Conservation (phyloP, 768 basidiomycete species). For the Lentinula sp. region DNA sequence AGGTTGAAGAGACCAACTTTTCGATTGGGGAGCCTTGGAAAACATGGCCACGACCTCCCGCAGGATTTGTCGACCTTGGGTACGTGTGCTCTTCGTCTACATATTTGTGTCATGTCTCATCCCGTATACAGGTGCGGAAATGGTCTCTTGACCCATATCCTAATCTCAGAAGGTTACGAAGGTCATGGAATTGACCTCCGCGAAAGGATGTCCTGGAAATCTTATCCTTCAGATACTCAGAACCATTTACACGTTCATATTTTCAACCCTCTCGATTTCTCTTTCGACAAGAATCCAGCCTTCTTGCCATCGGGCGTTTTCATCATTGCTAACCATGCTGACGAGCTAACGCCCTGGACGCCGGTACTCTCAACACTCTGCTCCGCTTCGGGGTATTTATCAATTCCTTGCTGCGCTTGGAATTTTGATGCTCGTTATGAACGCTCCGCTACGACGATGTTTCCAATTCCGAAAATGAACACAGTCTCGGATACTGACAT, state of each 20-base stretch:
- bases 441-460: slow-evolving; percentile 34
- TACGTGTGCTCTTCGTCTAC: slow-evolving; percentile 24
- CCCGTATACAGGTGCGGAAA: slow-evolving; percentile 70
- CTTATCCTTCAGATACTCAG: slow-evolving; percentile 65
- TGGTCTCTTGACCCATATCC: slow-evolving; percentile 86
- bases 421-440: slow-evolving; percentile 64
- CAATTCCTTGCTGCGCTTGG: slow-evolving; percentile 92
- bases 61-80: slow-evolving; percentile 89
- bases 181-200: slow-evolving; percentile 87
- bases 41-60: slow-evolving; percentile 71
- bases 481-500: not conserved
- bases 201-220: slow-evolving; percentile 76
- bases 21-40: slow-evolving; percentile 46
- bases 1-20: not conserved
- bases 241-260: slow-evolving; percentile 58
- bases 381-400: slow-evolving; percentile 61
- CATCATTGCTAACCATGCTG: slow-evolving; percentile 92
- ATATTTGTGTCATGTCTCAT: not conserved
- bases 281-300: slow-evolving; percentile 17
- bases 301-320: slow-evolving; percentile 42
- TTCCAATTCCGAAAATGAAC: slow-evolving; percentile 14
- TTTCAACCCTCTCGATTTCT: slow-evolving; percentile 52
- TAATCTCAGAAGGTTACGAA: slow-evolving; percentile 74
- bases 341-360: slow-evolving; percentile 94
- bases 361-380: slow-evolving; percentile 71